Evolutionary conservation across 2,329 filamentous ascomycete genomes (phyloP).

Genomic region (Simplicillium aogashimaense): DNA sequence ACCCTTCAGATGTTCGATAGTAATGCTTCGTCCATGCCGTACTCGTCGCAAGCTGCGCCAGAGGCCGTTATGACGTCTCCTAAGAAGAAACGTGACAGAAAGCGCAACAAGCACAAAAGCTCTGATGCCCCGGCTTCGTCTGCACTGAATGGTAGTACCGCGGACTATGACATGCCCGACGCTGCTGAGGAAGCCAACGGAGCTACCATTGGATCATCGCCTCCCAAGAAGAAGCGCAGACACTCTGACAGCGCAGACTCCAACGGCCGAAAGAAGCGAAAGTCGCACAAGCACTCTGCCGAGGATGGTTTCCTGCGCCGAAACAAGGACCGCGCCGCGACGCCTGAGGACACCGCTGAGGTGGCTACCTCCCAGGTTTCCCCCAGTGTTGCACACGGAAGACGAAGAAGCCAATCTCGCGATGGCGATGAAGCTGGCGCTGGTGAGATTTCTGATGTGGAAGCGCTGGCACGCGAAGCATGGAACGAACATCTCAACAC

Average conservation of each 20-base stretch:
- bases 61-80: slow-evolving; percentile 8
- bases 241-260: slow-evolving; percentile 16
- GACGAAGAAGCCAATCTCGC: slow-evolving; percentile 14
- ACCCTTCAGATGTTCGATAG: slow-evolving; percentile 28
- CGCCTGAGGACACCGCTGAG: slow-evolving; percentile 8
- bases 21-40: slow-evolving; percentile 19
- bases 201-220: slow-evolving; percentile 6
- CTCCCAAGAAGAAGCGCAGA: slow-evolving; percentile 23
- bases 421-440: slow-evolving; percentile 7
- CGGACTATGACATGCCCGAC: background rate
- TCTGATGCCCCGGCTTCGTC: background rate
- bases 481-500: slow-evolving; percentile 22
- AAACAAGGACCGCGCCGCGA: slow-evolving; percentile 6
- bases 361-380: slow-evolving; percentile 13
- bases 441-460: slow-evolving; percentile 14
- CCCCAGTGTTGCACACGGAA: slow-evolving; percentile 16
- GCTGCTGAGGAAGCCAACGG: background rate
- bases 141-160: background rate
- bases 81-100: slow-evolving; percentile 22
- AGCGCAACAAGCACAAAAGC: slow-evolving; percentile 13
- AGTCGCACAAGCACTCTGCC: slow-evolving; percentile 12
- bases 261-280: slow-evolving; percentile 23
- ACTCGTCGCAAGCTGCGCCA: slow-evolving; percentile 15
- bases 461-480: slow-evolving; percentile 21
- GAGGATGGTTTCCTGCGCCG: slow-evolving; percentile 11